These are phyloP conservation scores for Thymus mandschuricus DNA, from an alignment of 257 asterid species.

Conservation along the genomic window DNA sequence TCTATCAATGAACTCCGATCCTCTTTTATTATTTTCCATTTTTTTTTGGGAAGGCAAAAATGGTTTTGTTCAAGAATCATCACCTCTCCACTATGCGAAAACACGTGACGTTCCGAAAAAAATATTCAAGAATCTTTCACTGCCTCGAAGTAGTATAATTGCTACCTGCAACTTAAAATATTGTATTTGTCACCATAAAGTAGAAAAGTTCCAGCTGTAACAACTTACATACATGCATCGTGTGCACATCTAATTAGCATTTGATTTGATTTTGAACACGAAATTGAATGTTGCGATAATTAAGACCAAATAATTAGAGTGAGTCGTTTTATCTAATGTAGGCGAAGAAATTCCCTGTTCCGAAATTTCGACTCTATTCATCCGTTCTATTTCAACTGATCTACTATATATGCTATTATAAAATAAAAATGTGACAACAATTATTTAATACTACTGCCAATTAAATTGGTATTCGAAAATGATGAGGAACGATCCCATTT, in stretches of 20 bases:
- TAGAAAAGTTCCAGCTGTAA: background rate
- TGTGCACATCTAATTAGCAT: no score
- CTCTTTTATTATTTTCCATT: background rate
- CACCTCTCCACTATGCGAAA: conserved; percentile 19
- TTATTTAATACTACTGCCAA: no score
- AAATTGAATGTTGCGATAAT: background rate
- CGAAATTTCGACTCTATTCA: background rate
- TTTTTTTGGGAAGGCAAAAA: background rate
- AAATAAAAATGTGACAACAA: no score
- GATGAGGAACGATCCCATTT: no score
- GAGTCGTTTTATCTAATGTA: background rate
- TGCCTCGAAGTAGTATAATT: background rate
- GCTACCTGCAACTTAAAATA: background rate
- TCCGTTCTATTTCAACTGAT: no score
- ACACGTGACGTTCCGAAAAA: background rate
- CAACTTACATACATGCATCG: background rate
- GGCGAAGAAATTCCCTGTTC: background rate
- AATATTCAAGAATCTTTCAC: background rate
- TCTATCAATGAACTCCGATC: background rate
- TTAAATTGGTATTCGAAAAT: no score
- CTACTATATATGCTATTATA: no score
- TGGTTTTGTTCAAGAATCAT: background rate
- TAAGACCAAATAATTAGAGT: background rate
- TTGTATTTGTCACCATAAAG: background rate
- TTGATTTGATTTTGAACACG: no score